Evolutionary conservation across 768 basidiomycete species (phyloP).

Genomic region (Symmetrospora coprosmae): DNA sequence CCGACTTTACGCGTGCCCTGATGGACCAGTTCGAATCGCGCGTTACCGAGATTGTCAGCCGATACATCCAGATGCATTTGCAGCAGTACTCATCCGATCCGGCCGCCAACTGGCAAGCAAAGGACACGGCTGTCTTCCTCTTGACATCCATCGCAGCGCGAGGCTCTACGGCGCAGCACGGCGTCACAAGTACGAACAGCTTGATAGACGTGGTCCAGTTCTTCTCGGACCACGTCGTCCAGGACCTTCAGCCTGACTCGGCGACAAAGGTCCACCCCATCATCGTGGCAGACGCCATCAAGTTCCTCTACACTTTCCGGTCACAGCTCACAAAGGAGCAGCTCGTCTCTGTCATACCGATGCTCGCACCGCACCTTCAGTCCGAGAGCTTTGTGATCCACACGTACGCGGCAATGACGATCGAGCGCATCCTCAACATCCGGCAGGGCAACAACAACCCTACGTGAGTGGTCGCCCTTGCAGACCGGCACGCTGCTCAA

Average conservation of each 20-base stretch:
- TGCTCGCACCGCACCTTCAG: slow-evolving; percentile 64
- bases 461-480: slow-evolving; percentile 46
- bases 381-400: slow-evolving; percentile 81
- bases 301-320: slow-evolving; percentile 87
- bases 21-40: slow-evolving; percentile 64
- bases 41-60: slow-evolving; percentile 70
- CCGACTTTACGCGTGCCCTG: slow-evolving; percentile 84
- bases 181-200: slow-evolving; percentile 82
- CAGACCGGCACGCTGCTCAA: neutral
- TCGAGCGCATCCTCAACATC: slow-evolving; percentile 84
- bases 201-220: slow-evolving; percentile 88
- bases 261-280: slow-evolving; percentile 54
- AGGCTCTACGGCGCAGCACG: slow-evolving; percentile 77
- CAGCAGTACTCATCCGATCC: slow-evolving; percentile 48
- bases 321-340: slow-evolving; percentile 89
- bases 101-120: slow-evolving; percentile 64
- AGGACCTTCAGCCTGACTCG: slow-evolving; percentile 57
- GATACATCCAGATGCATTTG: slow-evolving; percentile 61
- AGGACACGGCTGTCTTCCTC: slow-evolving; percentile 84
- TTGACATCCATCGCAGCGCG: slow-evolving; percentile 84
- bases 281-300: slow-evolving; percentile 88
- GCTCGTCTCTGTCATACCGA: slow-evolving; percentile 74
- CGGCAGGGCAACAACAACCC: slow-evolving; percentile 60
- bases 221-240: slow-evolving; percentile 79
- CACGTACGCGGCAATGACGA: slow-evolving; percentile 95